Base-by-base conservation (phyloP, 345 rosid species). In the Triadica sebifera region DNA sequence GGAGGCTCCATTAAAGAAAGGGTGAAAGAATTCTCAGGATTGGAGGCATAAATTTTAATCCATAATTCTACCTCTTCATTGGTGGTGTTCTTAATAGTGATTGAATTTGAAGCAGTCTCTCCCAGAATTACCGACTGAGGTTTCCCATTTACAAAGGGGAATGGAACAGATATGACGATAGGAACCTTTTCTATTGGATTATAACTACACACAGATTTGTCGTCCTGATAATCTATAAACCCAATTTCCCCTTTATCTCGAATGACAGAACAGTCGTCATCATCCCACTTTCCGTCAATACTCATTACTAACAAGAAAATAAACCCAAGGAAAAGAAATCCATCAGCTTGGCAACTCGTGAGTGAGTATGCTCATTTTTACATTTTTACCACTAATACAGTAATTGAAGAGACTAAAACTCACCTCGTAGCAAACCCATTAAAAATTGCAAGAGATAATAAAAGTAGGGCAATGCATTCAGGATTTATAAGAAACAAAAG, bases 1-100 rank as follows among this genome's bases (percentile, higher is more conserved):
- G 89, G 89, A 15, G 98, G 98, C 70, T 91, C 82, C 87, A 85
- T 77, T 71, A 92, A 58, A 29, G 98, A 94, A 41, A 94, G 88
- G 0, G 80, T 80, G 69, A 91, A 94, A 25, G 82, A 79, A 38
- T 79, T 29, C 46, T 62, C 72, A 4, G 82, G 82, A 17, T 57
- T 64, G 10, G 82, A 79, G 38, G 75, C 78, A 59, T 53, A 74
- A 49, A 79, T 79, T 58, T 74, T 79, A 12, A 46, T 58, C 82
- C 75, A 70, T 24, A 79, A 70, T 9, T 79, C 78, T 13, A 79
- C 78, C 49, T 78, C 71, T 56, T 79, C 82, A 24, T 12, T 11
- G 52, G 78, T 70, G 29, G 75, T 69, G 71, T 79, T 79, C 39
- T 25, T 50, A 34, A 79, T 55, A 25, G 73, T 79, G 4, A 79